Base-by-base conservation (phyloP, 164 flowering plant species). In the Stephania japonica region DNA sequence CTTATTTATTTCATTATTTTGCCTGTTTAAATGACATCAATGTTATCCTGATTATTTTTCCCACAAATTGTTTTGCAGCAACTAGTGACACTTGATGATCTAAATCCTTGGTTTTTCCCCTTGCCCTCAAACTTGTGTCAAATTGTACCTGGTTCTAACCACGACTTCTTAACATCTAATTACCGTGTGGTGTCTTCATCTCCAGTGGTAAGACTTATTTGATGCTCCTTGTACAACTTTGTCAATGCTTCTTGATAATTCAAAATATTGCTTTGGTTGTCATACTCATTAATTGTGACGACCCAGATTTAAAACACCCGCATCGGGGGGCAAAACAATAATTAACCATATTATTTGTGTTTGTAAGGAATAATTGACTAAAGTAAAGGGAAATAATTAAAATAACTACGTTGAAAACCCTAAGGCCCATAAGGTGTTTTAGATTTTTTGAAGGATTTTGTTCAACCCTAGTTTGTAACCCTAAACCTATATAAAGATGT, bases 61-160 rank as follows among this genome's bases (percentile, higher is more conserved):
- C 76, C 32, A 7, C 53, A 44, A 65, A 11, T 79, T 70, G 42
- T 74, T 79, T 78, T 86, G 83, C 87, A 92, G 97, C 77, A 74
- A 64, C 80, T 73, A 9, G 26, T 84, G 82, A 76, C 80, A 67
- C 59, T 90, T 75, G 89, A 87, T 75, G 80, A 89, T 78, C 87
- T 92, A 32, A 76, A 87, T 73, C 96, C 94, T 2, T 95, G 99
- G 98, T 90, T 76, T 79, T 95, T 95, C 69, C 98, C 99, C 42
- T 67, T 90, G 73, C 97, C 98, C 27, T 81, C 96, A 71, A 79
- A 78, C 75, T 56, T 72, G 47, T 88, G 93, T 75, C 77, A 78
- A n/a, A 75, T 91, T 24, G 76, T 65, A 76, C 92, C 99, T 47
- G 94, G 98, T 65, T 91, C 98, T 73, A 95, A 95, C 82, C 95